Conservation (phyloP, 805 yeast species). For the Schwanniomyces pseudopolymorphus region DNA sequence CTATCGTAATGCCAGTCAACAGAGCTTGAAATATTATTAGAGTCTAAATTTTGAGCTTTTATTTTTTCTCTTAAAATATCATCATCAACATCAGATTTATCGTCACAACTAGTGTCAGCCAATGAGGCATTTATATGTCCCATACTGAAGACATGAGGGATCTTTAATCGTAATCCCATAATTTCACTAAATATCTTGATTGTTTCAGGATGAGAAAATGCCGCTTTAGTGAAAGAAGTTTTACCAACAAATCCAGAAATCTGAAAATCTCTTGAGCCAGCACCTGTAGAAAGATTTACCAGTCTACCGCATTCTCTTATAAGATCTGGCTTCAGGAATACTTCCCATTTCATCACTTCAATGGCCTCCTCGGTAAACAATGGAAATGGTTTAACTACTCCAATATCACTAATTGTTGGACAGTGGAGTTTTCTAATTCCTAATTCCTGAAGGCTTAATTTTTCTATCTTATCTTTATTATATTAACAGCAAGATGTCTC, state of each 20-base stretch:
- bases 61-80: neutral
- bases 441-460: too few species aligned
- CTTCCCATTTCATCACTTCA: conserved; percentile 28
- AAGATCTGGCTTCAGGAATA: conserved; percentile 15
- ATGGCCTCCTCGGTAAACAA: conserved; percentile 29
- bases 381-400: conserved; percentile 28
- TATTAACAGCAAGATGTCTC: too few species aligned
- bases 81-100: too few species aligned
- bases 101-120: conserved; percentile 1
- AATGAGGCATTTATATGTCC: conserved; percentile 26
- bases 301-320: conserved; percentile 22
- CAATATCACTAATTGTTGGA: conserved; percentile 33
- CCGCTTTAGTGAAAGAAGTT: too few species aligned
- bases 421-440: conserved; percentile 36
- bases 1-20: conserved; percentile 18
- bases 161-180: too few species aligned
- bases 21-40: conserved; percentile 7
- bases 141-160: conserved; percentile 11
- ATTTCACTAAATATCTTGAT: too few species aligned
- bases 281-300: conserved; percentile 22
- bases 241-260: too few species aligned
- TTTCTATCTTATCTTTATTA: too few species aligned
- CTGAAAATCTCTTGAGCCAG: conserved; percentile 11
- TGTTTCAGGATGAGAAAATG: too few species aligned
- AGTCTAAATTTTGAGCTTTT: conserved; percentile 10